Evolutionary conservation across 768 basidiomycete species (phyloP).

Genomic region (Boletus rubroflammeus): DNA sequence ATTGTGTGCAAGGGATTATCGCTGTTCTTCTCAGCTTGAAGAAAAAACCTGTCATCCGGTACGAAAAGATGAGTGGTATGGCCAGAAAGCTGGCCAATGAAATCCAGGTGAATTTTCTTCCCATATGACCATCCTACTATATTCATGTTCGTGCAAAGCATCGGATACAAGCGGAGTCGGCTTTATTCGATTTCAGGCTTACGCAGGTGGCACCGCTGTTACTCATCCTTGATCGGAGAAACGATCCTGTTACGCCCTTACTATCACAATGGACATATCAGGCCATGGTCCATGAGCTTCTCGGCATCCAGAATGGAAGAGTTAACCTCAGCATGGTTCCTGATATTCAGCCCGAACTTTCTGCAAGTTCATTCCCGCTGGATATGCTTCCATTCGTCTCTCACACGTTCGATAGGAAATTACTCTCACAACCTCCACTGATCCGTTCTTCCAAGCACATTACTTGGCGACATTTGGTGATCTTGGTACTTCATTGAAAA

Average conservation of each 20-base stretch:
- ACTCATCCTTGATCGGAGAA: slow-evolving; percentile 89
- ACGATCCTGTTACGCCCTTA: slow-evolving; percentile 95
- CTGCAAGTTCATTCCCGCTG: slow-evolving; percentile 44
- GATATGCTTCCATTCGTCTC: slow-evolving; percentile 2
- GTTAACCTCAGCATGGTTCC: slow-evolving; percentile 83
- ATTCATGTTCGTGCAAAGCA: slow-evolving; percentile 45
- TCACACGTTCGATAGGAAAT: slow-evolving; percentile 63
- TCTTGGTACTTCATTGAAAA: slow-evolving; percentile 84
- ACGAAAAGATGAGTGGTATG: slow-evolving; percentile 90
- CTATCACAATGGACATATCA: slow-evolving; percentile 99
- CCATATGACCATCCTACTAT: background rate
- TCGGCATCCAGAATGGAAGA: slow-evolving; percentile 91
- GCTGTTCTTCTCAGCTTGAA: slow-evolving; percentile 90
- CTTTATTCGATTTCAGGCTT: slow-evolving; percentile 88
- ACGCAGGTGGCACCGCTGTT: slow-evolving; percentile 87
- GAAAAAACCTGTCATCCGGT: slow-evolving; percentile 93
- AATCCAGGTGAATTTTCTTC: slow-evolving; percentile 56
- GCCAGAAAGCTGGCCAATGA: slow-evolving; percentile 87
- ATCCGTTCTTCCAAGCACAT: slow-evolving; percentile 91
- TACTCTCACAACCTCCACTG: slow-evolving; percentile 84
- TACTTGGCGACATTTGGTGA: slow-evolving; percentile 95
- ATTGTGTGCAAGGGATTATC: slow-evolving; percentile 75
- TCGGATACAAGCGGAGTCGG: slow-evolving; percentile 72
- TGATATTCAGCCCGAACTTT: slow-evolving; percentile 81
- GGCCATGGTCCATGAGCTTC: slow-evolving; percentile 96